phyloP scores from a whole-genome alignment of 257 asterid genomes.

The Solanum virginianum region DNA sequence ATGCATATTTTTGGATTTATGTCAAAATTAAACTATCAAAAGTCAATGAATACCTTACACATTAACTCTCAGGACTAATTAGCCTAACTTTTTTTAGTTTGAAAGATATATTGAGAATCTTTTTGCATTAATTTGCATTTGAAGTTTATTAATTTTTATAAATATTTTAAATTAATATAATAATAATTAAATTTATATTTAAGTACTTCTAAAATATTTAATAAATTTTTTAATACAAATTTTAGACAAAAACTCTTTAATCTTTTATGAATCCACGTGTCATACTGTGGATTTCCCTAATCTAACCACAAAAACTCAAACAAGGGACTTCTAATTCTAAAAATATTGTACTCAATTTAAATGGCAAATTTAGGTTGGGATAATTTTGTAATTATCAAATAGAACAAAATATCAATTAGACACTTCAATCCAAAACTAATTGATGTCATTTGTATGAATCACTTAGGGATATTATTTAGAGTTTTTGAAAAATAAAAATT shows the following conservation, averaged over 20 bases:
- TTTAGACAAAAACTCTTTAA: neutral
- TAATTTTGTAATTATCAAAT: neutral
- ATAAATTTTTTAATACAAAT: neutral
- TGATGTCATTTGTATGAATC: neutral
- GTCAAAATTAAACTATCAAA: neutral
- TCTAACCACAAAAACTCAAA: neutral
- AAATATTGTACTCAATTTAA: neutral
- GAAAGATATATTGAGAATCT: neutral
- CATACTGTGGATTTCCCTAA: fast-evolving
- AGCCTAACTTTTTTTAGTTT: neutral
- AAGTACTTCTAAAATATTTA: too few relatives aligned
- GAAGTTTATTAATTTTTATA: neutral
- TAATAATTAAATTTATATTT: neutral
- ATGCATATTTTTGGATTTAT: neutral
- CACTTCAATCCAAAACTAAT: neutral
- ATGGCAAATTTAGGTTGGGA: neutral
- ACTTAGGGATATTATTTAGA: neutral
- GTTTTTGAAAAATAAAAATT: neutral
- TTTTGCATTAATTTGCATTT: neutral
- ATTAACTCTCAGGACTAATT: neutral
- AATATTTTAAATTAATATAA: neutral
- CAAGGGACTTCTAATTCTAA: neutral
- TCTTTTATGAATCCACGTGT: neutral
- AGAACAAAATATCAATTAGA: neutral
- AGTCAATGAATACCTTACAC: neutral